These are phyloP conservation scores for Pythium scleroteichum DNA, from an alignment of 352 stramenopile genomes.

Conservation along the genomic window DNA sequence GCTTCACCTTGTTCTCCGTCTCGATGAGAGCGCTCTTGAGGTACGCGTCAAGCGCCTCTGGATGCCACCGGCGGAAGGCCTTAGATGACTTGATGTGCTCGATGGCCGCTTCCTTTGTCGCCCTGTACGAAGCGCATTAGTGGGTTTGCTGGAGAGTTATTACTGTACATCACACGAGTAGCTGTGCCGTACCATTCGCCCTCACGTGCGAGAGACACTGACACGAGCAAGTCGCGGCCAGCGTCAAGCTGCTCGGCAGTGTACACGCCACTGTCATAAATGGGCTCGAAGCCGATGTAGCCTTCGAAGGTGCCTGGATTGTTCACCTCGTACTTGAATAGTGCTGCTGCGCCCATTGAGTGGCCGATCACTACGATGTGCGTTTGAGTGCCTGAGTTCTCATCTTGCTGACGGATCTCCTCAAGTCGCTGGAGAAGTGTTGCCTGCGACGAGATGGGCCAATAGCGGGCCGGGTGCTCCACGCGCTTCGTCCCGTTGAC, in stretches of 20 bases:
- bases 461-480: conserved; percentile 18
- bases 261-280: conserved; percentile 22
- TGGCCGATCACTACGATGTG: conserved; percentile 47
- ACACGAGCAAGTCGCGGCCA: background rate
- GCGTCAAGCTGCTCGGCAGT: background rate
- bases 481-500: conserved; percentile 8
- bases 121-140: background rate
- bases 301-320: conserved; percentile 49
- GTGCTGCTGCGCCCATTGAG: conserved; percentile 42
- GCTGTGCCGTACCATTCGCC: conserved; percentile 4
- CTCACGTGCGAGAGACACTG: background rate
- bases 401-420: conserved; percentile 11
- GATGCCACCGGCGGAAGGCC: conserved; percentile 1
- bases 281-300: conserved; percentile 53
- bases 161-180: background rate
- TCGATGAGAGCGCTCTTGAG: conserved; percentile 5
- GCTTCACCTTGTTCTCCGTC: background rate
- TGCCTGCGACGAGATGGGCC: background rate
- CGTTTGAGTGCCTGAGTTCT: conserved; percentile 8
- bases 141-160: background rate
- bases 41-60: conserved; percentile 4
- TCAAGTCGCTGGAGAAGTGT: conserved; percentile 20
- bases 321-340: conserved; percentile 39
- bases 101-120: conserved; percentile 4
- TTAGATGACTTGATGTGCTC: conserved; percentile 7